These are phyloP conservation scores for Chenopodium berlandieri DNA, from an alignment of 148 eudicot genomes.

Conservation along the genomic window DNA sequence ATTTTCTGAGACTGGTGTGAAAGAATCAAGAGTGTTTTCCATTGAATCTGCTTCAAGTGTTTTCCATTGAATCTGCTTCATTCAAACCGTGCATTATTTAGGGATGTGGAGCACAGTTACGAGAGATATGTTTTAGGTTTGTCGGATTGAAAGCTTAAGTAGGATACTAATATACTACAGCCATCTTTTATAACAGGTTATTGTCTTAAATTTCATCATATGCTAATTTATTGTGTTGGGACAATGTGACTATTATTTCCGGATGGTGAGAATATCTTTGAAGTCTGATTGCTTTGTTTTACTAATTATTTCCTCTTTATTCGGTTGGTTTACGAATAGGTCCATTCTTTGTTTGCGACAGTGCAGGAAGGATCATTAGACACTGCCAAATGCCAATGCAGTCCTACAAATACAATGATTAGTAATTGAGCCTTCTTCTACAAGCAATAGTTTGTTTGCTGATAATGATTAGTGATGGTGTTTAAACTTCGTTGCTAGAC, in stretches of 20 bases:
- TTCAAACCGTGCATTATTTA: no score
- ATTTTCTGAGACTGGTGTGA: neutral
- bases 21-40: no score
- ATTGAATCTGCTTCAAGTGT: no score
- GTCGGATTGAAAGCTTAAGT: neutral
- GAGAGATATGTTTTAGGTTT: neutral
- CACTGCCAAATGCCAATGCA: neutral
- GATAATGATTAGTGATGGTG: no score
- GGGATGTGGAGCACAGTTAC: neutral
- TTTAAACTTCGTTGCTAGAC: no score
- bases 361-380: no score
- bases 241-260: neutral
- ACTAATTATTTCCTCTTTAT: neutral
- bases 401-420: neutral
- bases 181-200: no score
- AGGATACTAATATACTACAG: neutral
- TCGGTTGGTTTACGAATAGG: neutral
- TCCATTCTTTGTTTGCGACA: no score
- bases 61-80: no score
- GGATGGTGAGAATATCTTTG: neutral
- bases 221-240: neutral
- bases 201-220: no score
- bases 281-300: neutral
- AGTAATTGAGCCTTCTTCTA: neutral
- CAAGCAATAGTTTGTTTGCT: neutral